phyloP scores from a whole-genome alignment of 257 asterid species.

The Nicotiana attenuata region DNA sequence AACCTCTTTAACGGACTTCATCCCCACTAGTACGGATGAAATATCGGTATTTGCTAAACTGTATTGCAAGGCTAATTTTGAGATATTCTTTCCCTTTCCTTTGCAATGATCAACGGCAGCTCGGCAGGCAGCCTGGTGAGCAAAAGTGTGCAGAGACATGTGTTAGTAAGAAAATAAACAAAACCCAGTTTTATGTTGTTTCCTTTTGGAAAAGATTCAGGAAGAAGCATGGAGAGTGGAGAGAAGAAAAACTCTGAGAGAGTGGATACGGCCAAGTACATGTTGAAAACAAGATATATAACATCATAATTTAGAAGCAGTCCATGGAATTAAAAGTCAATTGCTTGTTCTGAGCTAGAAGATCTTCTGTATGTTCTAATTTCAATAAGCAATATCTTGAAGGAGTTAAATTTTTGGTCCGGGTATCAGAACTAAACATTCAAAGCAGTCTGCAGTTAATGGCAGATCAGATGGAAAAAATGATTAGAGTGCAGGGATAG shows the following conservation, averaged over 20 bases:
- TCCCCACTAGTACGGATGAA: conserved; percentile 82
- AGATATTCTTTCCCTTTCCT: conserved; percentile 58
- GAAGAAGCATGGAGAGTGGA: not conserved
- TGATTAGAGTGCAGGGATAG: not conserved
- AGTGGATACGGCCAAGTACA: not conserved
- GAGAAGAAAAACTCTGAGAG: not conserved
- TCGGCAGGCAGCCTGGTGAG: conserved; percentile 68
- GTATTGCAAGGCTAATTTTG: conserved; percentile 84
- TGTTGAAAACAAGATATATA: not conserved
- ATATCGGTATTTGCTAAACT: conserved; percentile 72
- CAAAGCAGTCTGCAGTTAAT: not conserved
- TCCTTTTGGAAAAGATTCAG: not conserved
- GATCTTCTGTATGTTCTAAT: not conserved
- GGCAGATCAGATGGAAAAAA: conserved; percentile 6
- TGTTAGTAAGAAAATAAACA: not conserved
- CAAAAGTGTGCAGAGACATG: not conserved
- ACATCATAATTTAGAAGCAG: not conserved
- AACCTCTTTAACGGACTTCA: conserved; percentile 85
- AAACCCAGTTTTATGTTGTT: not conserved
- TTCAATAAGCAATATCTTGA: not conserved
- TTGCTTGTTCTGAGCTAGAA: not conserved
- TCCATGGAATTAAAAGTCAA: not conserved
- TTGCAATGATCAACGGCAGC: conserved; percentile 76
- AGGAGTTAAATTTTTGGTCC: not conserved
- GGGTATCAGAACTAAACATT: not conserved